These are phyloP conservation scores for Mrakia hoshinonis DNA, from an alignment of 768 basidiomycete species.

Conservation along the genomic window DNA sequence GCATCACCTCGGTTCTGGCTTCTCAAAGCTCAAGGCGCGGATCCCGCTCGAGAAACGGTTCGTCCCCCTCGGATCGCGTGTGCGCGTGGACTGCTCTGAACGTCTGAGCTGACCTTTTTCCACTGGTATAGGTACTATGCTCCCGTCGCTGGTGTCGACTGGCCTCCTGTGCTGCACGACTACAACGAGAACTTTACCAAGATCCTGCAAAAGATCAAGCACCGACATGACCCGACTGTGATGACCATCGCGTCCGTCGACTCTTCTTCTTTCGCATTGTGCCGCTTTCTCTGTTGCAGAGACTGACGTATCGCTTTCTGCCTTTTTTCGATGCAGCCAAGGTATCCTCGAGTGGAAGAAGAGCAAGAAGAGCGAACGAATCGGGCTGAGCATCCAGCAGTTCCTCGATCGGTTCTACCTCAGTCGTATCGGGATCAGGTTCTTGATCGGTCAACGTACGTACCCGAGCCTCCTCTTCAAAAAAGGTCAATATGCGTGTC, in stretches of 20 bases:
- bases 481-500: too few species aligned
- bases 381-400: constrained; percentile 66
- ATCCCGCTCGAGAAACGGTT: constrained; percentile 28
- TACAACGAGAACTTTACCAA: constrained; percentile 89
- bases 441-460: constrained; percentile 91
- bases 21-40: constrained; percentile 6
- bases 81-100: too few species aligned
- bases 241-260: constrained; percentile 64
- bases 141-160: constrained; percentile 54
- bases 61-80: background rate
- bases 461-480: constrained; percentile 29
- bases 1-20: background rate
- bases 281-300: background rate
- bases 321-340: constrained; percentile 43
- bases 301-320: background rate
- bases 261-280: background rate
- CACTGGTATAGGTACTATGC: constrained; percentile 65
- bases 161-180: constrained; percentile 88
- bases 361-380: constrained; percentile 49
- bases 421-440: constrained; percentile 85
- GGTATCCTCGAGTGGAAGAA: constrained; percentile 95
- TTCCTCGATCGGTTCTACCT: constrained; percentile 98
- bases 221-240: constrained; percentile 91
- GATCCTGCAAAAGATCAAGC: constrained; percentile 77
- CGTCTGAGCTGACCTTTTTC: background rate